Evolutionary conservation across 345 rosid species (phyloP), one percentile per base, ranked within the genome.

Genomic region (Barbarea vulgaris): DNA sequence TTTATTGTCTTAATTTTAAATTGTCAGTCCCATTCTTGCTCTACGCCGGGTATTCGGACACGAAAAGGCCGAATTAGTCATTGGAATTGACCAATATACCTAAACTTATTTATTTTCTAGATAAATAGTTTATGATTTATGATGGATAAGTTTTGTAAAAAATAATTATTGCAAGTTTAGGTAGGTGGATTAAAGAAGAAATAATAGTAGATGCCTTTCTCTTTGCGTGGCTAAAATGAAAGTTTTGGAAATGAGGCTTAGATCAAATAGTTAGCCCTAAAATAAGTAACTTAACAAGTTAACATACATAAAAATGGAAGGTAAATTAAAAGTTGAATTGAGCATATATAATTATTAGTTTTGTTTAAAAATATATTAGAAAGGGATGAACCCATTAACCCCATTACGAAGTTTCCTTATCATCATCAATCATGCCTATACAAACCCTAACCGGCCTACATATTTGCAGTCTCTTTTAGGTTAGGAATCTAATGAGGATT

Each of bases 381-480:
- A 34, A 75, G 46, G 34, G 61, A 41, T 30, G 27, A 57, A 69
- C 4, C 56, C 63, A 67, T 75, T 68, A 50, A 52, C 55, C 47
- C 63, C 74, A 41, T 41, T 50, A 75, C 55, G 74, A 78, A 83
- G 73, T 77, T 70, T 81, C 70, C 62, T 73, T 70, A 52, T 75
- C 74, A 81, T 76, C 76, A 69, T 64, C 58, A 62, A 83, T 83
- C 56, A 82, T 65, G 67, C 76, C 88, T 84, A 79, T 65, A 30
- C 72, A 41, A 81, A 73, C 75, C 87, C 87, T 87, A 85, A 73
- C 80, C 86, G 82, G 71, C 74, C 60, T 28, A 52, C 42, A 53
- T 64, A 53, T 64, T 69, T 74, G 36, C 82, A 74, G 19, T 72
- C 77, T 67, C 82, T 79, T 79, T 79, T 73, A 79, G 82, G 78